Evolutionary conservation across 2,329 filamentous ascomycete genomes (phyloP).

Genomic region (Aspergillus vadensis): DNA sequence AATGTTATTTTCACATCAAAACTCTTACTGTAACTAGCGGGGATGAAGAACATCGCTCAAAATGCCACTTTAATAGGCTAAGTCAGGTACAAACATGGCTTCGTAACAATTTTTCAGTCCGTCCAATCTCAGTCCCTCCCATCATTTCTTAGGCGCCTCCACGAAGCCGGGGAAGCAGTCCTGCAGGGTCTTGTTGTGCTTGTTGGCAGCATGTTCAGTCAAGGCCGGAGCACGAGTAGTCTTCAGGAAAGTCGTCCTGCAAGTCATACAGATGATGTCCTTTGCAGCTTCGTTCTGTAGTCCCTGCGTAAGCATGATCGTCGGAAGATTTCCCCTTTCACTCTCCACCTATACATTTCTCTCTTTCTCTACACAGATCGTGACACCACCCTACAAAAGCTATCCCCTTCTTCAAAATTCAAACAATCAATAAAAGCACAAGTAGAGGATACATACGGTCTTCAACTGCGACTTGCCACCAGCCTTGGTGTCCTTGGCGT

Average conservation of each 20-base stretch:
- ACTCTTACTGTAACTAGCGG: not conserved
- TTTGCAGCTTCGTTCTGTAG: conserved; percentile 70
- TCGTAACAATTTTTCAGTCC: not conserved
- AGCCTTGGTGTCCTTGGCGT: conserved; percentile 61
- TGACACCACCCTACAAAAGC: not conserved
- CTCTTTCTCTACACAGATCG: not conserved
- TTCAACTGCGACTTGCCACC: conserved; percentile 67
- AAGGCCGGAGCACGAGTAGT: conserved; percentile 73
- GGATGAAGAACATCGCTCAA: not conserved
- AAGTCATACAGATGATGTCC: conserved; percentile 74
- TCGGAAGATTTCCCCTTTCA: not conserved
- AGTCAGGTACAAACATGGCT: not conserved
- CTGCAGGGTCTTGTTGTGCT: conserved; percentile 70
- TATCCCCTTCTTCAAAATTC: not conserved
- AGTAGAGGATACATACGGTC: conserved; percentile 52
- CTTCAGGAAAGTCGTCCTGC: conserved; percentile 77
- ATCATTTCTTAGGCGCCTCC: conserved; percentile 15
- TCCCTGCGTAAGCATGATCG: not conserved
- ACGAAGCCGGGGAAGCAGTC: conserved; percentile 66
- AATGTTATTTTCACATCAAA: not conserved
- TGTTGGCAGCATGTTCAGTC: conserved; percentile 71
- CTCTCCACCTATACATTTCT: not conserved
- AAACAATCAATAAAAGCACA: not conserved
- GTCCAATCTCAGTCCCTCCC: not conserved
- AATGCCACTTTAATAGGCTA: not conserved